These are phyloP conservation scores for Penicillium argentinense DNA, from an alignment of 495 filamentous ascomycete species.

Conservation along the genomic window DNA sequence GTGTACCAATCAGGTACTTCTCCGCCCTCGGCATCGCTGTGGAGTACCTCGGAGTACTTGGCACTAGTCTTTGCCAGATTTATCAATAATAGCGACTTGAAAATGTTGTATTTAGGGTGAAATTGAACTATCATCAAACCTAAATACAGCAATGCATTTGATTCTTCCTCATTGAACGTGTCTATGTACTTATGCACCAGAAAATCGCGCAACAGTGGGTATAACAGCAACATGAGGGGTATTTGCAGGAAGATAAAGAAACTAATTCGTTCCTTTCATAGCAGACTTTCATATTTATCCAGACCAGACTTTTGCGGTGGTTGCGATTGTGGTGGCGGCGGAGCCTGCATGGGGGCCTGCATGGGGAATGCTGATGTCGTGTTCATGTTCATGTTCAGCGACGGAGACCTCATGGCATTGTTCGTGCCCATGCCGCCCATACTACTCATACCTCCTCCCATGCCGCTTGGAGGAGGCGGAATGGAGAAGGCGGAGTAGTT, in stretches of 20 bases:
- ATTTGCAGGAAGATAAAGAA: conserved; percentile 3
- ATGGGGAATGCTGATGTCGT: conserved; percentile 14
- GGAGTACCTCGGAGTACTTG: conserved; percentile 6
- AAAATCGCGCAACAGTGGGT: too few relatives aligned
- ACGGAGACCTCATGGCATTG: conserved; percentile 17
- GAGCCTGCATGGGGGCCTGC: conserved; percentile 9
- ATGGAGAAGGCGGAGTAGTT: conserved; percentile 49
- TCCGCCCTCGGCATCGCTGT: conserved; percentile 7
- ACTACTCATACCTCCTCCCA: too few relatives aligned
- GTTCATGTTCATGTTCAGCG: conserved; percentile 20
- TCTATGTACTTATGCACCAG: too few relatives aligned
- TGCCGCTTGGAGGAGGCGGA: conserved; percentile 45
- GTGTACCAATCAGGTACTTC: conserved; percentile 16
- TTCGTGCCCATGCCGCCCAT: conserved; percentile 9
- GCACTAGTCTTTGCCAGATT: too few relatives aligned
- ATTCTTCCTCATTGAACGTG: too few relatives aligned
- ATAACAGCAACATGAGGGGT: not conserved
- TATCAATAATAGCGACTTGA: too few relatives aligned
- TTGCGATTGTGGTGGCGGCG: conserved; percentile 28
- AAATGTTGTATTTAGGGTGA: too few relatives aligned
- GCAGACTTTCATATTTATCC: conserved; percentile 78
- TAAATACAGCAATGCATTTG: too few relatives aligned
- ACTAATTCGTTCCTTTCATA: conserved; percentile 41
- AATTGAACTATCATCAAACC: too few relatives aligned
- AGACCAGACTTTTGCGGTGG: conserved; percentile 54